phyloP scores from a whole-genome alignment of 192 early-diverging fungal genomes.

The Linnemannia exigua region DNA sequence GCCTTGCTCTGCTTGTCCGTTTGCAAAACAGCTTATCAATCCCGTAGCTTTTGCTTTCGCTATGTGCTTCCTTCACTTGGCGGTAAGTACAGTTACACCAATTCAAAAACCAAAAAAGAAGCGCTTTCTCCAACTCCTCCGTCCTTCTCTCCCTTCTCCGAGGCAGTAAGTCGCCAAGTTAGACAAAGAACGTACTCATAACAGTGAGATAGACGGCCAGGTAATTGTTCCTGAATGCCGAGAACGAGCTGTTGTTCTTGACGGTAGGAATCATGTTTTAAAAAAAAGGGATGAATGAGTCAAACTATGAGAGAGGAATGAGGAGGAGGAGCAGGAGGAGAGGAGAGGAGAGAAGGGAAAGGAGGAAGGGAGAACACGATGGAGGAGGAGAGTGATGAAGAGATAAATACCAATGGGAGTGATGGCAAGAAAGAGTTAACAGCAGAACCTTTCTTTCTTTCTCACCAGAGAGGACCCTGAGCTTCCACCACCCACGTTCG shows the following conservation, averaged over 20 bases:
- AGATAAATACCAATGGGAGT: neutral
- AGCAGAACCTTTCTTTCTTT: too few relatives aligned
- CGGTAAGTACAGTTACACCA: too few relatives aligned
- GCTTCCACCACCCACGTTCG: too few relatives aligned
- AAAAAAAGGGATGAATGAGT: neutral
- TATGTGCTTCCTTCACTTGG: too few relatives aligned
- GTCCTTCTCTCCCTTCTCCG: too few relatives aligned
- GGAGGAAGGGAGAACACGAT: neutral
- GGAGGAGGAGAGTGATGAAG: neutral
- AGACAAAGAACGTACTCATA: constrained; percentile 57
- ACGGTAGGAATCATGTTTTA: constrained; percentile 33
- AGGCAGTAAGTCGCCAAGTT: neutral
- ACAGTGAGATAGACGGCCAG: constrained; percentile 66
- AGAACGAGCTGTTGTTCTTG: constrained; percentile 39
- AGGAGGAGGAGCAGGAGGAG: neutral
- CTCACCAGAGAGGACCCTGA: too few relatives aligned
- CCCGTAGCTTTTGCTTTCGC: too few relatives aligned
- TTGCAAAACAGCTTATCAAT: too few relatives aligned
- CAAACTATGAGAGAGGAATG: neutral
- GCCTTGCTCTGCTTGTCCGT: too few relatives aligned
- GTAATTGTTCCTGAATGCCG: constrained; percentile 65
- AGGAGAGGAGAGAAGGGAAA: neutral
- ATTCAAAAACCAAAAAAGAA: too few relatives aligned
- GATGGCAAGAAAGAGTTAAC: neutral
- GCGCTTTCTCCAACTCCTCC: too few relatives aligned